A percentile compares a stretch with the other conserved stretches of the same genome.
phyloP scores from a whole-genome alignment of 1,284 basidiomycete genomes.

The Crucibulum parvulum region DNA sequence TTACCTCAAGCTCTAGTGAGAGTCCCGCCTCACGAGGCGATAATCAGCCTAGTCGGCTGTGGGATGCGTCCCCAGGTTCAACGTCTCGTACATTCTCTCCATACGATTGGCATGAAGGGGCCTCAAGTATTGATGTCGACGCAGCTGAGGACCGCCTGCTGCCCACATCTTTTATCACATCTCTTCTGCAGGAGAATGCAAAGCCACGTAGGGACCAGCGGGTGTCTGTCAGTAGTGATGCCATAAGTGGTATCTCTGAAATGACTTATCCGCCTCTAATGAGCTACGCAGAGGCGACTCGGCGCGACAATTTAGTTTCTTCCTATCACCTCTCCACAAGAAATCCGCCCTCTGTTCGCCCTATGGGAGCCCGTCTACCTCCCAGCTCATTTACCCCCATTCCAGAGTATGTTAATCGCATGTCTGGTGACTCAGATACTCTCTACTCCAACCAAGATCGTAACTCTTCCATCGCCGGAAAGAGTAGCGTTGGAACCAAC shows the following conservation, averaged over 20 bases:
- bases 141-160: conserved; percentile 62
- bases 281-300: conserved; percentile 11
- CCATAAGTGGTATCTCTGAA: conserved; percentile 55
- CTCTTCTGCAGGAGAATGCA: conserved; percentile 54
- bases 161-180: conserved; percentile 67
- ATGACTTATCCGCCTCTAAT: conserved; percentile 55
- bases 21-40: too few species aligned
- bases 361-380: conserved; percentile 35
- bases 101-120: conserved; percentile 66
- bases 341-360: conserved; percentile 17
- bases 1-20: too few species aligned
- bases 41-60: too few species aligned
- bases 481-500: conserved; percentile 27
- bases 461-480: conserved; percentile 24
- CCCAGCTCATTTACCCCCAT: conserved; percentile 41
- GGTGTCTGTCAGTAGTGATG: conserved; percentile 42
- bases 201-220: conserved; percentile 32
- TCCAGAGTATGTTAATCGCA: conserved; percentile 18
- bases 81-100: conserved; percentile 37
- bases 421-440: conserved; percentile 33
- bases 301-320: conserved; percentile 7
- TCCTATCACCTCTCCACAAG: conserved; percentile 6
- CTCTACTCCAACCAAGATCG: conserved; percentile 30
- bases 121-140: conserved; percentile 63
- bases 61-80: conserved; percentile 11